Conservation (phyloP, 2,329 filamentous ascomycete genomes). For the Capronia coronata region DNA sequence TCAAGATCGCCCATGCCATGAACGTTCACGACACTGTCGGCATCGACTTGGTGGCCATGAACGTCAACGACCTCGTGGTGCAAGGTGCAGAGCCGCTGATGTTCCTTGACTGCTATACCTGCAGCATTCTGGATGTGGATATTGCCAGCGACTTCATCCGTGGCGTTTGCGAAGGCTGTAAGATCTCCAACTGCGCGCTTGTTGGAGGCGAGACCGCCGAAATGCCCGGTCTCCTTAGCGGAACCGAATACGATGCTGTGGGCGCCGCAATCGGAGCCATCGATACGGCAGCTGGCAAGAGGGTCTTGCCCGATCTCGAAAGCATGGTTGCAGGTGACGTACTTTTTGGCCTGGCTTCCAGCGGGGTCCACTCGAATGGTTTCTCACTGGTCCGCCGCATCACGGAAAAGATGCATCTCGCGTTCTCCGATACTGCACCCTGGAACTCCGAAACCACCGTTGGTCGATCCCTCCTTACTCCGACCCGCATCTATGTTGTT, state of each 20-base stretch:
- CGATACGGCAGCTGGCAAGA: slow-evolving; percentile 44
- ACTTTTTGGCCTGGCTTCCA: slow-evolving; percentile 76
- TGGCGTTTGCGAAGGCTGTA: slow-evolving; percentile 82
- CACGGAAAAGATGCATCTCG: slow-evolving; percentile 63
- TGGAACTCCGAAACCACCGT: slow-evolving; percentile 58
- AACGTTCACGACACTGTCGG: slow-evolving; percentile 90
- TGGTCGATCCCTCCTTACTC: slow-evolving; percentile 74
- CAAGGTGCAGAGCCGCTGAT: slow-evolving; percentile 91
- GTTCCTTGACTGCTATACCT: slow-evolving; percentile 97
- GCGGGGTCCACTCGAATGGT: slow-evolving; percentile 89
- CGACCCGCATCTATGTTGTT: slow-evolving; percentile 90
- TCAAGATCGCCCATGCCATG: slow-evolving; percentile 88
- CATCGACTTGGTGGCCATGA: slow-evolving; percentile 97
- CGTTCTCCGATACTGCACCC: slow-evolving; percentile 66
- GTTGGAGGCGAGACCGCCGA: slow-evolving; percentile 98
- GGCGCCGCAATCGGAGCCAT: slow-evolving; percentile 86
- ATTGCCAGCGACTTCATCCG: slow-evolving; percentile 80
- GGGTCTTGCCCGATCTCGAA: slow-evolving; percentile 67
- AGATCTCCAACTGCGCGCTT: slow-evolving; percentile 75
- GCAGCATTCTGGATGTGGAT: slow-evolving; percentile 73
- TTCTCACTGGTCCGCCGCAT: slow-evolving; percentile 95
- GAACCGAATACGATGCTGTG: slow-evolving; percentile 85
- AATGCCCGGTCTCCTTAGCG: slow-evolving; percentile 91
- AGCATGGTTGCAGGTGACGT: slow-evolving; percentile 78
- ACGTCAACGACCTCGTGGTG: slow-evolving; percentile 94